A percentile compares a stretch with the other conserved stretches of the same genome.
Evolutionary conservation across 495 filamentous ascomycete genomes (phyloP).

Genomic region (Haplographium delicatum): DNA sequence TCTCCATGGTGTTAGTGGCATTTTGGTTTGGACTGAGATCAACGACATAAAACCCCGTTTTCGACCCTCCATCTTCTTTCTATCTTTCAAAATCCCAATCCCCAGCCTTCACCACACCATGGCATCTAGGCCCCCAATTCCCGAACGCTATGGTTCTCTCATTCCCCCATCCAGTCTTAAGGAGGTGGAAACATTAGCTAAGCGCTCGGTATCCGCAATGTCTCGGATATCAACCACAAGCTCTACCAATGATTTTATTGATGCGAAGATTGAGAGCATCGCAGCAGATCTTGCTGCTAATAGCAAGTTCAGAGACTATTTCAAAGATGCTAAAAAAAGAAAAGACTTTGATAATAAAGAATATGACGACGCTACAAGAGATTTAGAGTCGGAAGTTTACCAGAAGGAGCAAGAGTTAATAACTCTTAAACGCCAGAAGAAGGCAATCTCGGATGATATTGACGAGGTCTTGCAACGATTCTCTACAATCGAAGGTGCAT

Average conservation of each 20-base stretch:
- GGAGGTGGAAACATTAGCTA: not conserved
- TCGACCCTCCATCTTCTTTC: not conserved
- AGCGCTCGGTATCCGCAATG: constrained; percentile 7
- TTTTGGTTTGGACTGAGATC: too few species aligned
- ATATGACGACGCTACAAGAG: not conserved
- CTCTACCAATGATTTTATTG: constrained; percentile 10
- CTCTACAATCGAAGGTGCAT: constrained; percentile 9
- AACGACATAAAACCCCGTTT: not conserved
- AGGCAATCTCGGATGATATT: constrained; percentile 10
- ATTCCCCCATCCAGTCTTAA: constrained; percentile 2
- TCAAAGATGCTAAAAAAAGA: constrained; percentile 1
- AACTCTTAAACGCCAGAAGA: constrained; percentile 13
- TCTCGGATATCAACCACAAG: constrained; percentile 5
- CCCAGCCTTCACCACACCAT: constrained; percentile 6
- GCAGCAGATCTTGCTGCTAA: not conserved
- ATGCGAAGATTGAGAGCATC: constrained; percentile 14
- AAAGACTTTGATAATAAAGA: not conserved
- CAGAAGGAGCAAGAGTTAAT: constrained; percentile 9
- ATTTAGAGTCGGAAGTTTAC: constrained; percentile 1
- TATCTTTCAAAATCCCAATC: not conserved
- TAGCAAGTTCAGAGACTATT: constrained; percentile 1
- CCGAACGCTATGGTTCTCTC: constrained; percentile 11
- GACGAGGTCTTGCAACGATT: constrained; percentile 7
- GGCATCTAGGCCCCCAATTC: constrained; percentile 10
- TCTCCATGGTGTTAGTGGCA: too few species aligned